Evolutionary conservation across 106 monocot genomes (phyloP).

Genomic region (Chionographis japonica): DNA sequence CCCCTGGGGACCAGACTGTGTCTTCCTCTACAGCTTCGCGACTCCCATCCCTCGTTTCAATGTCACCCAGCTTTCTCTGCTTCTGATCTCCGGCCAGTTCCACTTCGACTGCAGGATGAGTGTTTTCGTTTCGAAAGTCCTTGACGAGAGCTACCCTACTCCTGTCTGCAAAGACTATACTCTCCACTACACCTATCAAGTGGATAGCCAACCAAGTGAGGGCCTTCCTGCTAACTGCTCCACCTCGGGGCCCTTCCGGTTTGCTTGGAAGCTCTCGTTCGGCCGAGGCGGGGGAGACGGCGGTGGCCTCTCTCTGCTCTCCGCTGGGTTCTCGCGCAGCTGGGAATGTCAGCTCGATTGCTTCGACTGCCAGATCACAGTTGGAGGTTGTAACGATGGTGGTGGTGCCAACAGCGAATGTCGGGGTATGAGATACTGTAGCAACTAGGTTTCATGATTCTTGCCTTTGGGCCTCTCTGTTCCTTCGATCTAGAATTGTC

Average conservation of each 20-base stretch:
- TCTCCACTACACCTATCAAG: not conserved
- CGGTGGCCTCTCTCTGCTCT: slow-evolving; percentile 4
- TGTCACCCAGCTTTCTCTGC: not conserved
- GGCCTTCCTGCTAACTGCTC: not conserved
- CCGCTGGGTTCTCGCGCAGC: slow-evolving; percentile 4
- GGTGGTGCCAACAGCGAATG: not conserved
- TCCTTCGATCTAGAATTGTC: too few species aligned
- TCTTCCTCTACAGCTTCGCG: slow-evolving; percentile 15
- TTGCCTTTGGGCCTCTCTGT: too few species aligned
- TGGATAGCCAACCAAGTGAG: not conserved
- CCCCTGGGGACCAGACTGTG: slow-evolving; percentile 4
- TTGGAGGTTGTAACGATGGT: not conserved
- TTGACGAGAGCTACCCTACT: not conserved
- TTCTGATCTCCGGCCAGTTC: not conserved
- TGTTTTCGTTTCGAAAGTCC: not conserved
- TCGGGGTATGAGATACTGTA: not conserved
- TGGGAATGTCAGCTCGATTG: slow-evolving; percentile 1
- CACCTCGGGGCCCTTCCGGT: not conserved
- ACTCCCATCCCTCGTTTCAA: not conserved
- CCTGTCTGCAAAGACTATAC: slow-evolving; percentile 5
- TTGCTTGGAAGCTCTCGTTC: slow-evolving; percentile 14
- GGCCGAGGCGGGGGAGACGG: not conserved
- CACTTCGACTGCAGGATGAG: not conserved
- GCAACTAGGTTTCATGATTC: not conserved
- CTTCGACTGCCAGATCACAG: slow-evolving; percentile 3